Conservation (phyloP, 2,329 filamentous ascomycete genomes). For the Fusarium sp. region DNA sequence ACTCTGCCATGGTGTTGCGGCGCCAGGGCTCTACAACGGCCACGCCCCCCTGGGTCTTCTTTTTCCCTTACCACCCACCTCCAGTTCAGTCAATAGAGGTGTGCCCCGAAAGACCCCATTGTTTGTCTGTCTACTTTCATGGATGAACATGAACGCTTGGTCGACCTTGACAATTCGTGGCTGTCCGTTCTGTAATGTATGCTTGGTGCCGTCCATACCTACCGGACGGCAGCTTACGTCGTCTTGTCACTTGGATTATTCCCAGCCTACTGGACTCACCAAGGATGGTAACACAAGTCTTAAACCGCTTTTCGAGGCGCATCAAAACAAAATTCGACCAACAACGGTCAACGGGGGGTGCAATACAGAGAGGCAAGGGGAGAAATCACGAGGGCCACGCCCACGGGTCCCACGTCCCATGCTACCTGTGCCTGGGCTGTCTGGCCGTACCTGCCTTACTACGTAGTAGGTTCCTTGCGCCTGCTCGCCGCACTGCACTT, state of each 20-base stretch:
- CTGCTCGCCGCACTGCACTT: slow-evolving; percentile 2
- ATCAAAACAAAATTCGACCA: slow-evolving; percentile 42
- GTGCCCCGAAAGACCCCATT: background rate
- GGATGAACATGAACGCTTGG: background rate
- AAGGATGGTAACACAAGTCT: slow-evolving; percentile 41
- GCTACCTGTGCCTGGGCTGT: slow-evolving; percentile 31
- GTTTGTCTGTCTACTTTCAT: background rate
- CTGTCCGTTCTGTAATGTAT: background rate
- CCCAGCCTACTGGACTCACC: slow-evolving; percentile 13
- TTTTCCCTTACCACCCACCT: slow-evolving; percentile 5
- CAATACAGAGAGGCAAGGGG: slow-evolving; percentile 19
- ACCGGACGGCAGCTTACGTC: background rate
- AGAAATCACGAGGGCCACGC: slow-evolving; percentile 41
- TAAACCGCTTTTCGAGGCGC: slow-evolving; percentile 42
- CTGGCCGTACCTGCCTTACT: slow-evolving; percentile 25
- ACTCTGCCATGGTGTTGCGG: slow-evolving; percentile 8
- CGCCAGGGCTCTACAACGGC: background rate
- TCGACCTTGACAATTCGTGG: slow-evolving; percentile 9
- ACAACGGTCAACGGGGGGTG: slow-evolving; percentile 44
- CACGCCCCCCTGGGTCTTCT: slow-evolving; percentile 4
- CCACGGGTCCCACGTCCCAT: slow-evolving; percentile 40
- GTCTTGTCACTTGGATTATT: slow-evolving; percentile 2
- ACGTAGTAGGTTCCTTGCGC: slow-evolving; percentile 6
- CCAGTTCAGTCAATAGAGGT: background rate
- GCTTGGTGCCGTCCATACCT: background rate